Conservation (phyloP, 345 rosid species). For the Passiflora organensis region DNA sequence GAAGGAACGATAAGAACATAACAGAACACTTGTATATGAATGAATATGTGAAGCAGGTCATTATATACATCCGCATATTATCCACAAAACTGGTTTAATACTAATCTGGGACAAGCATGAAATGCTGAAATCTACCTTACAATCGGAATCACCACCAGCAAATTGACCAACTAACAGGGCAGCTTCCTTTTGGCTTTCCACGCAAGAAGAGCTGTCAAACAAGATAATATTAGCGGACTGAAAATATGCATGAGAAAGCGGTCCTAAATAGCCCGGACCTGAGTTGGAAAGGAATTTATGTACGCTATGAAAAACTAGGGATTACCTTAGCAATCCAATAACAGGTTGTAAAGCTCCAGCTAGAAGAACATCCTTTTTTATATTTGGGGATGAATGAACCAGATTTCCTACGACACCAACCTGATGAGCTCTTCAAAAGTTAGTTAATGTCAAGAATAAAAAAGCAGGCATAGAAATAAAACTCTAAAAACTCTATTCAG, state of each 20-base stretch:
- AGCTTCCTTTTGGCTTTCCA: constrained; percentile 75
- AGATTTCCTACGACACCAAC: constrained; percentile 75
- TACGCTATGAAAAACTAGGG: background rate
- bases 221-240: background rate
- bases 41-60: no score
- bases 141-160: constrained; percentile 73
- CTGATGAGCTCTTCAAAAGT: constrained; percentile 27
- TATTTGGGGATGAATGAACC: constrained; percentile 69
- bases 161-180: constrained; percentile 75
- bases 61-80: background rate
- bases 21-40: no score
- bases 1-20: no score
- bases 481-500: constrained; percentile 4
- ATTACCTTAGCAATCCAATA: constrained; percentile 63
- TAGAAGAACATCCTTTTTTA: constrained; percentile 61
- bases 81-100: background rate
- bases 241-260: background rate
- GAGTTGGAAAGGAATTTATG: no score
- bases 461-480: constrained; percentile 1
- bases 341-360: constrained; percentile 84
- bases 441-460: constrained; percentile 7
- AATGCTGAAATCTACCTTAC: constrained; percentile 43
- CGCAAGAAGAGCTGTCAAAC: constrained; percentile 51
- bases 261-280: no score
- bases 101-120: constrained; percentile 6